Evolutionary conservation across 352 stramenopile genomes (phyloP).

Genomic region (Globisporangium carolinianum): DNA sequence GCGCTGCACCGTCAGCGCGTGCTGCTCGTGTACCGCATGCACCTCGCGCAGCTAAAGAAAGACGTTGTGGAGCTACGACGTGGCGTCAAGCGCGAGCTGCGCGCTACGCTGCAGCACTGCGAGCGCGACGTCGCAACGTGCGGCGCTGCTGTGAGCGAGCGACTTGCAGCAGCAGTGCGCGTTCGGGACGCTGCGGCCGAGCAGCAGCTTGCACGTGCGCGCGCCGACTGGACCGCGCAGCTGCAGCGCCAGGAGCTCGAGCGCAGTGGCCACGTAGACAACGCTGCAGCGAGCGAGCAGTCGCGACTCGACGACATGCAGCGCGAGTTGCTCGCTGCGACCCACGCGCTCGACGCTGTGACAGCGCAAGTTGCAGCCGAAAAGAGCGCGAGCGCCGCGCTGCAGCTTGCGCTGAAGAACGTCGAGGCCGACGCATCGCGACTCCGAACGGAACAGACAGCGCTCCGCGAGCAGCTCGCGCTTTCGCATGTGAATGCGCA

Average conservation of each 20-base stretch:
- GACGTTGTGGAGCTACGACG: conserved; percentile 28
- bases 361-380: conserved; percentile 17
- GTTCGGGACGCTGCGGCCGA: conserved; percentile 16
- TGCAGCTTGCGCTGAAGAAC: conserved; percentile 26
- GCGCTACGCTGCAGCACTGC: conserved; percentile 20
- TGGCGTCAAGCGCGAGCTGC: conserved; percentile 25
- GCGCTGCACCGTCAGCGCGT: conserved; percentile 21
- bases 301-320: conserved; percentile 45
- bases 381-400: conserved; percentile 18
- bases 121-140: conserved; percentile 21
- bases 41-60: conserved; percentile 19
- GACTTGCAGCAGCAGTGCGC: conserved; percentile 15
- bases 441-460: conserved; percentile 23
- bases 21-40: conserved; percentile 21
- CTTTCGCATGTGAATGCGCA: conserved; percentile 7
- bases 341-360: conserved; percentile 25
- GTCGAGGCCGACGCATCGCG: conserved; percentile 32
- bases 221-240: conserved; percentile 30
- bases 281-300: conserved; percentile 45
- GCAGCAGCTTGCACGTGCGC: conserved; percentile 26
- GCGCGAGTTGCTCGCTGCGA: conserved; percentile 32
- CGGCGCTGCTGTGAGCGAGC: conserved; percentile 21
- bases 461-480: conserved; percentile 32
- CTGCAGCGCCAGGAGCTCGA: conserved; percentile 47
- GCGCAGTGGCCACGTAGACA: conserved; percentile 32